phyloP scores from a whole-genome alignment of 2,329 filamentous ascomycete species.

The Aureobasidium sp. region DNA sequence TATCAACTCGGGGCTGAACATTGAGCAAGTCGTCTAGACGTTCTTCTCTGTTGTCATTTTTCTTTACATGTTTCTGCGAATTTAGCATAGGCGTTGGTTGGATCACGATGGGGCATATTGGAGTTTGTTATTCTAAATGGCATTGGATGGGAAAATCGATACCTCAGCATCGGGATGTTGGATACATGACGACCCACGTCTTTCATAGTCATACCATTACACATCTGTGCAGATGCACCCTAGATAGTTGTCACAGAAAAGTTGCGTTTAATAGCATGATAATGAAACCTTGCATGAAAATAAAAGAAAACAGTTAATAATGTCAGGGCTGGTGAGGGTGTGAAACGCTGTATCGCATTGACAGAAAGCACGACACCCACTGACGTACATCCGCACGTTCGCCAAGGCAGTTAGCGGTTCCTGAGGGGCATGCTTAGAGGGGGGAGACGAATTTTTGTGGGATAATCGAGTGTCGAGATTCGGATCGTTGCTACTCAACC shows the following conservation, averaged over 20 bases:
- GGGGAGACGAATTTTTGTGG: constrained; percentile 6
- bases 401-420: constrained; percentile 7
- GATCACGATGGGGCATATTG: constrained; percentile 19
- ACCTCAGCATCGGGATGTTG: constrained; percentile 4
- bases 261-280: not conserved
- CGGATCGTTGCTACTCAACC: constrained; percentile 10
- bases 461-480: not conserved
- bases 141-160: constrained; percentile 14
- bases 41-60: not conserved
- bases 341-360: not conserved
- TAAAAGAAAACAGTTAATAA: not conserved
- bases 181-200: constrained; percentile 3
- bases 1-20: constrained; percentile 28
- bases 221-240: not conserved
- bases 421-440: constrained; percentile 6
- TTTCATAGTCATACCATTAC: not conserved
- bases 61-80: constrained; percentile 23
- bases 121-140: not conserved
- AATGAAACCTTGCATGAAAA: not conserved
- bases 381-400: constrained; percentile 7
- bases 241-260: not conserved
- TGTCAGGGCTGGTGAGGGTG: not conserved
- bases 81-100: constrained; percentile 38
- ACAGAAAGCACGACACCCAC: not conserved
- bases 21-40: constrained; percentile 24